Conservation (phyloP, 164 flowering plant genomes). For the Annona cherimola region DNA sequence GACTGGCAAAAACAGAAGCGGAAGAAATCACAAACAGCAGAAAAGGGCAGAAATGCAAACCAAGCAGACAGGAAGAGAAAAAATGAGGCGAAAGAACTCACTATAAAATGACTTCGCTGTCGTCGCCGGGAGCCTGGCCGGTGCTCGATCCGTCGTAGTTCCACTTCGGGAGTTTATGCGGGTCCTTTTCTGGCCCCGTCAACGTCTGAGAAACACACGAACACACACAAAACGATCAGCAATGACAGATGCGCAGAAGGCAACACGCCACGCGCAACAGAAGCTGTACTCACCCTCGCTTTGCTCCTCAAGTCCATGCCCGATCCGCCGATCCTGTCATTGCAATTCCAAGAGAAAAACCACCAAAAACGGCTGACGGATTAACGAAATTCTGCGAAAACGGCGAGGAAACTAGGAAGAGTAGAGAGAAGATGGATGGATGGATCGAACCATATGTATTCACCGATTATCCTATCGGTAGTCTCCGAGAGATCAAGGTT, state of each 20-base stretch:
- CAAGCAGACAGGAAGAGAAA: not conserved
- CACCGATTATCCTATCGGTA: conserved; percentile 63
- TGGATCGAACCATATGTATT: conserved; percentile 63
- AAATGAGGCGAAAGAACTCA: conserved; percentile 26
- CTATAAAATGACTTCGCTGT: conserved; percentile 94
- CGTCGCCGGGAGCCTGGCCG: conserved; percentile 93
- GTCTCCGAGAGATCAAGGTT: conserved; percentile 57
- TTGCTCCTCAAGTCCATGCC: conserved; percentile 69
- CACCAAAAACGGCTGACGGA: not conserved
- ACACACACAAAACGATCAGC: not conserved
- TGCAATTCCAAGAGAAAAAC: not conserved
- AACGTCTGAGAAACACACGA: conserved; percentile 19
- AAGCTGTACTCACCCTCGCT: conserved; percentile 40
- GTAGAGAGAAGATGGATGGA: not conserved
- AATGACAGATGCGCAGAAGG: not conserved
- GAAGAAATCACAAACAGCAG: not conserved
- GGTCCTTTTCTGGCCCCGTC: conserved; percentile 10
- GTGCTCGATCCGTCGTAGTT: conserved; percentile 98
- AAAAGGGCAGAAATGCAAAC: not conserved
- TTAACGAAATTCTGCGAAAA: not conserved
- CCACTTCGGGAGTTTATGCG: conserved; percentile 82
- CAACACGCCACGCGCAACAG: not conserved
- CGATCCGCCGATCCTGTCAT: conserved; percentile 61
- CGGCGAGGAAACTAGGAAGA: not conserved
- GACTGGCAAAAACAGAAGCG: conserved; percentile 25